Percentiles rank a stretch among this genome's conserved stretches.
Evolutionary conservation across 495 filamentous ascomycete genomes (phyloP).

Genomic region (Podospora appendiculata): DNA sequence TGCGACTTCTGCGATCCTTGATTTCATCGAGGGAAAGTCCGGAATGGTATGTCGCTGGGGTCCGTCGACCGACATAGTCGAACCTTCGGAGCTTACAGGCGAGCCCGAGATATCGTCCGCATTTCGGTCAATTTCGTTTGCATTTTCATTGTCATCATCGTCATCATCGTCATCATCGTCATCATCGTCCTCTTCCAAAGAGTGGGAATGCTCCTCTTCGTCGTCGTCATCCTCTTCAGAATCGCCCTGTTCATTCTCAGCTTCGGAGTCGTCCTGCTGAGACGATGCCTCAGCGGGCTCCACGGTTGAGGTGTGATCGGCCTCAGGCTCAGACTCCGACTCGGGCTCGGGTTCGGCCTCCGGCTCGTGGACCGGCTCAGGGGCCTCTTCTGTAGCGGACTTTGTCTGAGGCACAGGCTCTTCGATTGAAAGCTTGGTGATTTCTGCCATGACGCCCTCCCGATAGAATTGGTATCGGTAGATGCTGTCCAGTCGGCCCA

Average conservation of each 20-base stretch:
- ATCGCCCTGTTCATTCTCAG: slow-evolving; percentile 37
- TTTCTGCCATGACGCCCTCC: slow-evolving; percentile 92
- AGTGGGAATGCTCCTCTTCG: slow-evolving; percentile 32
- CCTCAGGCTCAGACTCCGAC: slow-evolving; percentile 3
- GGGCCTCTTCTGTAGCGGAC: neutral
- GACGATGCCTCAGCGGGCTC: slow-evolving; percentile 1
- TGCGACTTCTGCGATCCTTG: slow-evolving; percentile 66
- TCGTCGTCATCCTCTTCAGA: slow-evolving; percentile 29
- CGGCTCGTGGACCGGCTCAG: neutral
- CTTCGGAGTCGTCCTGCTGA: slow-evolving; percentile 26
- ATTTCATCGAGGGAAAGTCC: slow-evolving; percentile 56
- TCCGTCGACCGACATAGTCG: slow-evolving; percentile 49
- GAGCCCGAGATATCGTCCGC: slow-evolving; percentile 63
- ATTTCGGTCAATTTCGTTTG: slow-evolving; percentile 46
- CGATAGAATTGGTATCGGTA: slow-evolving; percentile 97
- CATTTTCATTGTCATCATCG: slow-evolving; percentile 35
- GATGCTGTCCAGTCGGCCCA: slow-evolving; percentile 73
- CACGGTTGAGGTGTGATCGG: neutral
- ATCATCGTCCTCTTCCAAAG: slow-evolving; percentile 30
- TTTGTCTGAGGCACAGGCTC: slow-evolving; percentile 21
- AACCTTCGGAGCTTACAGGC: slow-evolving; percentile 53
- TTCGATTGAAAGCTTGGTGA: slow-evolving; percentile 60
- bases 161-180: slow-evolving; percentile 48
- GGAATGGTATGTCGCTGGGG: slow-evolving; percentile 35
- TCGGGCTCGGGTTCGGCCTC: slow-evolving; percentile 1